Base-by-base conservation (phyloP, 306 rosid species). In the Citrullus colocynthis region DNA sequence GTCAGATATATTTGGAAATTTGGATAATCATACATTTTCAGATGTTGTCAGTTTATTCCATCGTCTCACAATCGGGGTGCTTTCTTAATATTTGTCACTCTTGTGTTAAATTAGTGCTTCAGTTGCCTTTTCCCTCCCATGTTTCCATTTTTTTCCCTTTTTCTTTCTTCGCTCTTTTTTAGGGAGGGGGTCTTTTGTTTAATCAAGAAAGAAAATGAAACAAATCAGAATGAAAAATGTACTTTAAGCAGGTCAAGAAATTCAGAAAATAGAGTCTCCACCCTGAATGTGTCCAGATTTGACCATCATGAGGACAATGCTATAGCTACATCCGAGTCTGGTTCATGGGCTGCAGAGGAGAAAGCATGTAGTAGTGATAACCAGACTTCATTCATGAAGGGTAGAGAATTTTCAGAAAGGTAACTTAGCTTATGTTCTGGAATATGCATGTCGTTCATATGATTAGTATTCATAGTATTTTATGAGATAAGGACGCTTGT, bases 281-380 rank as follows among this genome's bases (percentile, higher is more conserved):
- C 86, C 41, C 86, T 70, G 77, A 86, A 78, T 57, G 90, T 83
- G 63, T 84, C 85, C 78, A 86, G 85, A 82, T 82, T 83, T 73
- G 65, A 57, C 71, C 89, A 83, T 75, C 83, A 45, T 20, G 89
- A 82, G 79, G 93, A 79, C 76, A 80, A 87, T 87, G 84, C 84
- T 59, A 82, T 85, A 37, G 84, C 83, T 79, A 82, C 97, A 56
- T 89, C 98, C 36, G 98, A 91, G 80, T 91, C 97, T 76, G 76
- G 87, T 75, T 93, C 98, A 8, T 87, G 86, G 90, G 90, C 80
- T 78, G 90, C 92, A 54, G 94, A 89, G 63, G 96, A 91, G 83
- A 93, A 82, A 81, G 89, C 88, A 81, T 88, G 88, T 64, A 87
- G 92, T 62, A 88, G 97, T 80, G 98, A 91, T 82, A 88, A 93